These are phyloP conservation scores for Leccinum barrowsii DNA, from an alignment of 768 basidiomycete genomes.

Conservation along the genomic window DNA sequence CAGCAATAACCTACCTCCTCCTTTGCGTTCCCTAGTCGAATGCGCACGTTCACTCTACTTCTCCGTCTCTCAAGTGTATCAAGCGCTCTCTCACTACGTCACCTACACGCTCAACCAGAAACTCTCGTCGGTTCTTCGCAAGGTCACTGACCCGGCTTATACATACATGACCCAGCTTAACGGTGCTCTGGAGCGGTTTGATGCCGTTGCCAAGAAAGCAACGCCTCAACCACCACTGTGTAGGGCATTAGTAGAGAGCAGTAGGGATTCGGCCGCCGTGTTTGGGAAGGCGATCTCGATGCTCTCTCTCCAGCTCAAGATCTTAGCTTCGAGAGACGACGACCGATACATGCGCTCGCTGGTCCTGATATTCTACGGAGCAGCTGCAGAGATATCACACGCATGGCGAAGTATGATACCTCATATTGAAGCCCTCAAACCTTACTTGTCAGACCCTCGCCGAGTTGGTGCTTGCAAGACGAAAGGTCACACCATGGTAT, in stretches of 20 bases:
- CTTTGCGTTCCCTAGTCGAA: conserved; percentile 72
- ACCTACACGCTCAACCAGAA: conserved; percentile 80
- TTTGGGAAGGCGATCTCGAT: conserved; percentile 89
- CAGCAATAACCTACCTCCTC: conserved; percentile 63
- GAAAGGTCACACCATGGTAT: conserved; percentile 20
- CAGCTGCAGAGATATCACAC: conserved; percentile 80
- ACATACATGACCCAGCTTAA: conserved; percentile 80
- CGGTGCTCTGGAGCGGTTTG: conserved; percentile 87
- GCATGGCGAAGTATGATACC: conserved; percentile 81
- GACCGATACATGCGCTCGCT: conserved; percentile 86
- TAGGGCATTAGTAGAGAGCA: conserved; percentile 74
- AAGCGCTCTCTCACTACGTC: conserved; percentile 84
- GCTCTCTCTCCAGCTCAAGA: conserved; percentile 74
- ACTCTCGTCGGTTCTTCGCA: conserved; percentile 72
- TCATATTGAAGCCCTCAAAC: conserved; percentile 65
- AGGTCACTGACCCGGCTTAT: conserved; percentile 84
- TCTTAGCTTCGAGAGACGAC: conserved; percentile 71
- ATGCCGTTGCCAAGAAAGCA: conserved; percentile 67
- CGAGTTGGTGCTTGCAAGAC: conserved; percentile 34
- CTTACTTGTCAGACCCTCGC: conserved; percentile 50
- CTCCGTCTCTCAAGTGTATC: conserved; percentile 86
- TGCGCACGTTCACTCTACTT: conserved; percentile 92
- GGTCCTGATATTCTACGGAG: conserved; percentile 83
- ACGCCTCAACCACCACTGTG: conserved; percentile 72
- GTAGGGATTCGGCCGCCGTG: conserved; percentile 76